A percentile compares a stretch with the other conserved stretches of the same genome.
These are phyloP conservation scores for Pestalotiopsis sp. DNA, from an alignment of 2,329 filamentous ascomycete species.

Conservation along the genomic window DNA sequence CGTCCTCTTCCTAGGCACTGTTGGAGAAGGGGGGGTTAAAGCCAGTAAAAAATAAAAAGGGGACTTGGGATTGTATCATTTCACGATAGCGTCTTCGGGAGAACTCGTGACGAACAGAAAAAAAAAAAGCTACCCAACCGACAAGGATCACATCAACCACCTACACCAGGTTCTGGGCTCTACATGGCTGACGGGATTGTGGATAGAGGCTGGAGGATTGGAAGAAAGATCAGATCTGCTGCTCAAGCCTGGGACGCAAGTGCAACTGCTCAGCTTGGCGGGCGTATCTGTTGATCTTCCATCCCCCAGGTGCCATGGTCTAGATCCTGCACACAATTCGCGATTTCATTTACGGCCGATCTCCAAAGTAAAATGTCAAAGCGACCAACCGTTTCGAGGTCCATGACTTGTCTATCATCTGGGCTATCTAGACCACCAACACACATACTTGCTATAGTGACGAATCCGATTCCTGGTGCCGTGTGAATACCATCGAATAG, in stretches of 20 bases:
- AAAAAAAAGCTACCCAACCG: neutral
- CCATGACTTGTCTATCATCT: neutral
- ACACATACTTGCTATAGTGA: neutral
- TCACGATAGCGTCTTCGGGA: slow-evolving; percentile 6
- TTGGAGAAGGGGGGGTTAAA: neutral
- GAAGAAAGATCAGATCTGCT: neutral
- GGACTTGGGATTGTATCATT: neutral
- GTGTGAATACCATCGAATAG: neutral
- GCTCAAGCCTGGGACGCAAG: neutral
- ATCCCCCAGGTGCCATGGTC: neutral
- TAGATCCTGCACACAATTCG: slow-evolving; percentile 5
- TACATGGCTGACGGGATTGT: neutral
- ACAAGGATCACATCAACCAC: neutral
- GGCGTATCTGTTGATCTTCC: neutral
- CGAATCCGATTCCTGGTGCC: neutral
- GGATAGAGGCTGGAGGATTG: neutral
- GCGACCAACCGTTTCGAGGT: neutral
- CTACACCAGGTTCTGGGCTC: no score
- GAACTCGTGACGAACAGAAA: slow-evolving; percentile 1
- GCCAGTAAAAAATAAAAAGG: neutral
- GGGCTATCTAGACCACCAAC: neutral
- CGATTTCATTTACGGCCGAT: slow-evolving; percentile 7
- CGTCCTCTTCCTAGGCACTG: neutral
- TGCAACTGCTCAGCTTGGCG: slow-evolving; percentile 1
- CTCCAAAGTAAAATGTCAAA: neutral